Percentiles rank a stretch among this genome's conserved stretches.
These are phyloP conservation scores for Vicia villosa DNA, from an alignment of 306 rosid genomes.

Conservation along the genomic window DNA sequence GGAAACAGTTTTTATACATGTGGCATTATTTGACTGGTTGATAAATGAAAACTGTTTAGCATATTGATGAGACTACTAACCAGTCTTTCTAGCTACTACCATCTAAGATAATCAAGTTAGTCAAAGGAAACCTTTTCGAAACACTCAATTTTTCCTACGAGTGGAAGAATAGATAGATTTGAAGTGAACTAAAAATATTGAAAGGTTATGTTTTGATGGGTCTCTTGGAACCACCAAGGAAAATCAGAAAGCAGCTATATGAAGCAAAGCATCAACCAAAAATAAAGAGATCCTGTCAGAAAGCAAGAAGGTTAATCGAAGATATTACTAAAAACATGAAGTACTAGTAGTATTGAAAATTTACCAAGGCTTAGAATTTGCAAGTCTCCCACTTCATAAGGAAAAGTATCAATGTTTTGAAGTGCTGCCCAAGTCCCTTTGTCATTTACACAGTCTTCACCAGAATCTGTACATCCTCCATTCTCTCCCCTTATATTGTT, in stretches of 20 bases:
- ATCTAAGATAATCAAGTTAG: constrained; percentile 32
- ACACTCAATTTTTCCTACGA: constrained; percentile 8
- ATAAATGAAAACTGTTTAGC: constrained; percentile 20
- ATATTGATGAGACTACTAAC: constrained; percentile 7
- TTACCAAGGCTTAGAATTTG: constrained; percentile 82
- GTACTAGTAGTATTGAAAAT: constrained; percentile 30
- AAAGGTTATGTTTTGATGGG: constrained; percentile 22
- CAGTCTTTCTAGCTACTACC: constrained; percentile 14
- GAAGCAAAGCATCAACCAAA: constrained; percentile 16
- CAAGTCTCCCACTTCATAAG: constrained; percentile 73
- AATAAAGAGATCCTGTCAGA: neutral
- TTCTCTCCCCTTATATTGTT: constrained; percentile 73
- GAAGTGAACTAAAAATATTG: constrained; percentile 20
- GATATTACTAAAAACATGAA: constrained; percentile 17
- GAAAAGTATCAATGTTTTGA: constrained; percentile 56
- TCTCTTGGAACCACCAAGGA: constrained; percentile 28
- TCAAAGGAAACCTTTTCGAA: constrained; percentile 5
- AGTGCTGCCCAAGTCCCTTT: constrained; percentile 39
- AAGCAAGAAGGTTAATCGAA: neutral
- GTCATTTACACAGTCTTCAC: constrained; percentile 65
- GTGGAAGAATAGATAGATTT: constrained; percentile 1
- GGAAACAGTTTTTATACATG: neutral
- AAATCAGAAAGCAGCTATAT: constrained; percentile 18
- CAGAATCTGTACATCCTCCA: constrained; percentile 69
- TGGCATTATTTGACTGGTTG: constrained; percentile 4